phyloP scores from a whole-genome alignment of 2,329 filamentous ascomycete species.

The Cercospora sp. region DNA sequence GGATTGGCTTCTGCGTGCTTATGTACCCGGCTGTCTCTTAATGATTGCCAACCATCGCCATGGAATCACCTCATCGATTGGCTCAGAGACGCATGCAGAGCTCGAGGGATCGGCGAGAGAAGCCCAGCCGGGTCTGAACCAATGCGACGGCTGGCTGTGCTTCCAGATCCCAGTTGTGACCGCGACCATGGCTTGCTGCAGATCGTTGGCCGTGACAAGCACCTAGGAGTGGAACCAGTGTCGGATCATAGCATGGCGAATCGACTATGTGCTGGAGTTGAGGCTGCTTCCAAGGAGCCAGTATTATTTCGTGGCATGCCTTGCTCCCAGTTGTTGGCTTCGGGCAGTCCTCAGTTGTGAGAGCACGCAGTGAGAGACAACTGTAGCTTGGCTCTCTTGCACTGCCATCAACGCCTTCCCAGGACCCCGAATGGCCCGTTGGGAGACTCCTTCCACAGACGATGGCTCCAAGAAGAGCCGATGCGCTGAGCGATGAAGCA shows the following conservation, averaged over 20 bases:
- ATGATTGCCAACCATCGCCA: not conserved
- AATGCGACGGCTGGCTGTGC: not conserved
- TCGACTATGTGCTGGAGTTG: not conserved
- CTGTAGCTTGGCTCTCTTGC: not conserved
- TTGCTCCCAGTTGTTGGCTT: not conserved
- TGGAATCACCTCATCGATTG: not conserved
- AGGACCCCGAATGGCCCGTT: not conserved
- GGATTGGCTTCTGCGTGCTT: not conserved
- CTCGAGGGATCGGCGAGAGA: not conserved
- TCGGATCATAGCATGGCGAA: not conserved
- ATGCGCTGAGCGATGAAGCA: not conserved
- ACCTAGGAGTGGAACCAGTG: not conserved
- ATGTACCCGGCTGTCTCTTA: not conserved
- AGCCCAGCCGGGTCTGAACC: not conserved
- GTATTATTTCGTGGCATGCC: not conserved
- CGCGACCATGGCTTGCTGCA: not conserved
- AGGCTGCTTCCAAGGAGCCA: not conserved
- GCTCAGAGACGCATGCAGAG: not conserved
- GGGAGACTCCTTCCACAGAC: not conserved
- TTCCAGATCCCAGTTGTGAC: not conserved
- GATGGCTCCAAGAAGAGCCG: not conserved
- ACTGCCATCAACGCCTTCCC: not conserved
- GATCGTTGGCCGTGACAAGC: not conserved
- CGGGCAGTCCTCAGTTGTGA: not conserved
- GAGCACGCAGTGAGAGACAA: not conserved